These are phyloP conservation scores for Cymbopogon citratus DNA, from an alignment of 176 grass and related monocot genomes.

Conservation along the genomic window DNA sequence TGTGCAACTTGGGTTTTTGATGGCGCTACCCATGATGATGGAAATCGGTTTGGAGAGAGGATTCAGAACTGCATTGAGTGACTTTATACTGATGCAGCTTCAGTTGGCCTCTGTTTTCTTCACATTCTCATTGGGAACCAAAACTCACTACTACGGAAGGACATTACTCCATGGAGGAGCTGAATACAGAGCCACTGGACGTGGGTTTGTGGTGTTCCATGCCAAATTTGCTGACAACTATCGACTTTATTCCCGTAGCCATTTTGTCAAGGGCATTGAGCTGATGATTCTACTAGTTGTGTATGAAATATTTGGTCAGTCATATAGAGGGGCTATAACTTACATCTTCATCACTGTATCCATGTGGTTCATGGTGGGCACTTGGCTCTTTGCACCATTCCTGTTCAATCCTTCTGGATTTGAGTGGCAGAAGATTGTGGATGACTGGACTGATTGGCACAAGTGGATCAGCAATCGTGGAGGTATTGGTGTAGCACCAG, in stretches of 20 bases:
- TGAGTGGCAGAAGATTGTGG: conserved; percentile 98
- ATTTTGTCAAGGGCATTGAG: conserved; percentile 98
- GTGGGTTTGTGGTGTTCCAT: conserved; percentile 42
- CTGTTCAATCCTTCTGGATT: conserved; percentile 96
- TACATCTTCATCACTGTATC: conserved; percentile 94
- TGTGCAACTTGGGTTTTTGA: conserved; percentile 92
- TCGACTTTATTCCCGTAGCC: conserved; percentile 52
- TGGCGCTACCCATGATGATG: conserved; percentile 99
- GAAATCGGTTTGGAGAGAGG: conserved; percentile 94
- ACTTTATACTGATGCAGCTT: conserved; percentile 97
- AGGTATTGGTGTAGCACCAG: conserved; percentile 77
- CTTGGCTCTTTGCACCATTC: conserved; percentile 94
- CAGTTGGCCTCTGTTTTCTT: conserved; percentile 98
- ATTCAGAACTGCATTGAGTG: conserved; percentile 91
- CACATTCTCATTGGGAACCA: conserved; percentile 96
- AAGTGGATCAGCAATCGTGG: conserved; percentile 97
- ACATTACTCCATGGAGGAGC: conserved; percentile 96
- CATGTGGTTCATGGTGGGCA: conserved; percentile 99
- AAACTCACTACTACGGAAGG: conserved; percentile 94
- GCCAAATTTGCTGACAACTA: too few relatives aligned
- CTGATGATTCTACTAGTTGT: conserved; percentile 90
- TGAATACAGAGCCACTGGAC: conserved; percentile 92
- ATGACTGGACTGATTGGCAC: conserved; percentile 97
- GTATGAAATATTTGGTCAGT: conserved; percentile 83
- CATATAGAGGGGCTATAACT: conserved; percentile 75